Percentiles rank a stretch among this genome's conserved stretches.
Conservation (phyloP, 495 filamentous ascomycete genomes). For the Xylaria castorea region DNA sequence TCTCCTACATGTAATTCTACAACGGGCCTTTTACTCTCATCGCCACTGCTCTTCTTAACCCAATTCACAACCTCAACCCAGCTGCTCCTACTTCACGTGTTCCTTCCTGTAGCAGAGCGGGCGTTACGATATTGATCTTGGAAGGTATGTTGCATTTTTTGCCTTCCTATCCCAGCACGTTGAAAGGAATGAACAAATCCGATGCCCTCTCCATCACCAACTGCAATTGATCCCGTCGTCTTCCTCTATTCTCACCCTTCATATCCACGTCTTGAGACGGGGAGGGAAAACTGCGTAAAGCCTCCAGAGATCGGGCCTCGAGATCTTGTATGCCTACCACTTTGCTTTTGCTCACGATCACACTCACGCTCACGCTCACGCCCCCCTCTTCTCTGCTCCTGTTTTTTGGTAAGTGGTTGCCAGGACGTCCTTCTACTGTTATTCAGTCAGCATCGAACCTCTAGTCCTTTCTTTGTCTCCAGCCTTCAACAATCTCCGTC, state of each 20-base stretch:
- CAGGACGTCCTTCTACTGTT: background rate
- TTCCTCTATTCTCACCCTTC: slow-evolving; percentile 14
- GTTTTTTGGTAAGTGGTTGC: slow-evolving; percentile 37
- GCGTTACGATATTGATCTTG: background rate
- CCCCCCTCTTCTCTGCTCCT: slow-evolving; percentile 24
- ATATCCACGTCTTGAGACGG: slow-evolving; percentile 27
- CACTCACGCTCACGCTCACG: slow-evolving; percentile 13
- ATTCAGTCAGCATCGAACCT: background rate
- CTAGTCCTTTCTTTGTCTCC: background rate
- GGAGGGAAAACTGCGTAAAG: slow-evolving; percentile 30
- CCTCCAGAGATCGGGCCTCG: slow-evolving; percentile 36
- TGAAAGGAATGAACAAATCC: background rate
- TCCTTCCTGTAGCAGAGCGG: slow-evolving; percentile 11
- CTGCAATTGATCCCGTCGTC: background rate
- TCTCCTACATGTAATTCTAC: background rate
- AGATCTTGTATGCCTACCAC: slow-evolving; percentile 41
- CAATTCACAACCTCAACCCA: background rate
- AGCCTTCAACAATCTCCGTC: background rate
- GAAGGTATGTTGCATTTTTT: slow-evolving; percentile 26
- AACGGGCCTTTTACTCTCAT: background rate
- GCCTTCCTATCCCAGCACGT: background rate
- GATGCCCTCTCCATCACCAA: background rate
- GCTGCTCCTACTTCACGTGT: background rate
- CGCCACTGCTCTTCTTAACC: background rate
- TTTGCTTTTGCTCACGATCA: slow-evolving; percentile 35